Percentiles rank a stretch among this genome's conserved stretches.
These are phyloP conservation scores for Suillus brevipes DNA, from an alignment of 768 basidiomycete species.

Conservation along the genomic window DNA sequence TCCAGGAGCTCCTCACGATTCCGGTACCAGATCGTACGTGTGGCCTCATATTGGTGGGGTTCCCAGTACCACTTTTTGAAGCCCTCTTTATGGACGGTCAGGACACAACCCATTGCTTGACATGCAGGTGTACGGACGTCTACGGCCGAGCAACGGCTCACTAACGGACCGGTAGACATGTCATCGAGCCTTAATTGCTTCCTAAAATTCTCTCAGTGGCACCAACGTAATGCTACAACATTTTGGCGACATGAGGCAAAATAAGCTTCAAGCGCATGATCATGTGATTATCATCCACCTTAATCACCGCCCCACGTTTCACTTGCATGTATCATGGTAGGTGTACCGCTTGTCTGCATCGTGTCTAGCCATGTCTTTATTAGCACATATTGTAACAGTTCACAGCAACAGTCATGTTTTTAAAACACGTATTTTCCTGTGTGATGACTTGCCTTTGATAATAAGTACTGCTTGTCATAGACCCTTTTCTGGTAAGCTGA, in stretches of 20 bases:
- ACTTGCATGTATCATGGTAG: not conserved
- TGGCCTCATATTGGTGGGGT: too few species aligned
- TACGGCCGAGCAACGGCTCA: not conserved
- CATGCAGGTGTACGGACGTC: not conserved
- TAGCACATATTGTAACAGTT: not conserved
- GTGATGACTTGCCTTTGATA: not conserved
- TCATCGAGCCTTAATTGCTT: not conserved
- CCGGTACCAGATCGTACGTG: not conserved
- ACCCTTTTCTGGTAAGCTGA: not conserved
- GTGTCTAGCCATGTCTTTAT: not conserved
- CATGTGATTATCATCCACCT: not conserved
- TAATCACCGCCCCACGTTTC: conserved; percentile 14
- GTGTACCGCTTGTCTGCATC: not conserved
- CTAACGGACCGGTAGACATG: not conserved
- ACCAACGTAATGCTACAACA: not conserved
- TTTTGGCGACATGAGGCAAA: not conserved
- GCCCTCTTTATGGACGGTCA: not conserved
- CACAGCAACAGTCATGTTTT: not conserved
- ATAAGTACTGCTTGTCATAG: not conserved
- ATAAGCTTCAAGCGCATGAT: not conserved
- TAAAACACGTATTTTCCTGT: not conserved
- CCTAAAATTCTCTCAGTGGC: not conserved
- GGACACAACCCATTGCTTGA: not conserved
- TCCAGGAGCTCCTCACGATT: not conserved
- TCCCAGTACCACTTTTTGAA: not conserved